These are phyloP conservation scores for Ceratocystis colombiana DNA, from an alignment of 2,329 filamentous ascomycete species.

Conservation along the genomic window DNA sequence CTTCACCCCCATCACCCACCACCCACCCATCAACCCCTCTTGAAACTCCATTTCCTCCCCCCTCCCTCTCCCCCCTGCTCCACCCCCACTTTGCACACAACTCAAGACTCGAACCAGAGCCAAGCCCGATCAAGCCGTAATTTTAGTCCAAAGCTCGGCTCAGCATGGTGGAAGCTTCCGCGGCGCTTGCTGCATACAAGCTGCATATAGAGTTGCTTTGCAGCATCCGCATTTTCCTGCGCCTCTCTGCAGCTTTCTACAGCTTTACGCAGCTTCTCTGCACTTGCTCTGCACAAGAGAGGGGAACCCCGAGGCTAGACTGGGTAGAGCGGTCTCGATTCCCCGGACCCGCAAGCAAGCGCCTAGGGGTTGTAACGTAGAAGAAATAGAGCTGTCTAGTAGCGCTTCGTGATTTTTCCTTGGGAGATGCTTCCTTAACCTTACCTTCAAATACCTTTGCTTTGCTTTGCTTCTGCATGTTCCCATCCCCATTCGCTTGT, in stretches of 20 bases:
- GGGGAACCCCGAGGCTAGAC: slow-evolving; percentile 9
- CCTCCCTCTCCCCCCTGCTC: background rate
- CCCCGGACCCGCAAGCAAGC: background rate
- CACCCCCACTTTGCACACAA: slow-evolving; percentile 4
- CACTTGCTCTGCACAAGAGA: background rate
- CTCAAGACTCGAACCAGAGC: background rate
- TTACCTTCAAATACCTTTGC: no score
- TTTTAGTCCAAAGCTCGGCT: slow-evolving; percentile 13
- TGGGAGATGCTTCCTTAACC: no score
- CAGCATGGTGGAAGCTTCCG: slow-evolving; percentile 7
- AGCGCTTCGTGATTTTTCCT: no score
- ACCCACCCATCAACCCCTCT: background rate
- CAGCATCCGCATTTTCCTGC: background rate
- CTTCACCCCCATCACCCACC: background rate
- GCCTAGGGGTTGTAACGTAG: background rate
- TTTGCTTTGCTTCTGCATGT: no score
- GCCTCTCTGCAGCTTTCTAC: no score
- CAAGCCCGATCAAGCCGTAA: background rate
- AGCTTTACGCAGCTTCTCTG: no score
- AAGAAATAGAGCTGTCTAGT: no score
- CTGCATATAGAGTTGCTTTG: background rate
- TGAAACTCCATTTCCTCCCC: background rate
- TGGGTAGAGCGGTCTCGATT: background rate
- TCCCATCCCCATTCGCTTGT: no score
- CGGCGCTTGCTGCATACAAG: slow-evolving; percentile 2